Conservation (phyloP, 306 rosid genomes). For the Fagus crenata region DNA sequence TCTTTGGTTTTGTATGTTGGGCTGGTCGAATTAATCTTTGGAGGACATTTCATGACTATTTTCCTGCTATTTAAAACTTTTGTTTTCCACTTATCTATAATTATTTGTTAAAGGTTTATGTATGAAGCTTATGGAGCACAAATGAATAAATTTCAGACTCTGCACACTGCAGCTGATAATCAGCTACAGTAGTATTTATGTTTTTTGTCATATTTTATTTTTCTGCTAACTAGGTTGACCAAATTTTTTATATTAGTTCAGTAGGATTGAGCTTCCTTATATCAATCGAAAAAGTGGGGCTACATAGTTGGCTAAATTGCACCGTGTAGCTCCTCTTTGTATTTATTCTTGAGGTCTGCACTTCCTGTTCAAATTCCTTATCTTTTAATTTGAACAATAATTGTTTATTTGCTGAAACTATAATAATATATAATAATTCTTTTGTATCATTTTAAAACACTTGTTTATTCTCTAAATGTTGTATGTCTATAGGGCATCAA, state of each 20-base stretch:
- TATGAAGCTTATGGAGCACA: not conserved
- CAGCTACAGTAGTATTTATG: not conserved
- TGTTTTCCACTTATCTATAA: not conserved
- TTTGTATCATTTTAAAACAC: not conserved
- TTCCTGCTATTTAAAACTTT: not conserved
- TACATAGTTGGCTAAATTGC: not conserved
- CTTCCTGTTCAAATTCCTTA: not conserved
- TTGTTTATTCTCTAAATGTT: not conserved
- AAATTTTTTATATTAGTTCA: not conserved
- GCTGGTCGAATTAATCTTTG: not conserved
- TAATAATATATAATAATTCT: not conserved
- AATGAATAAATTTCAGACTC: not conserved
- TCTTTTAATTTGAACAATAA: not conserved
- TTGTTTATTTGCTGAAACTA: not conserved
- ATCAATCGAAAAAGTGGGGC: not conserved
- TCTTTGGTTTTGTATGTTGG: not conserved
- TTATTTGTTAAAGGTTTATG: not conserved
- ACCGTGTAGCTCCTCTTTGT: not conserved
- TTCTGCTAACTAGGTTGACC: not conserved
- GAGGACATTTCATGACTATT: not conserved
- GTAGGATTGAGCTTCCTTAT: not conserved
- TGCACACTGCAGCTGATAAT: not conserved
- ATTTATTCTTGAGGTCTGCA: not conserved
- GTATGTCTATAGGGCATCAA: not conserved
- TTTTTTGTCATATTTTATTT: not conserved